Evolutionary conservation across 495 filamentous ascomycete species (phyloP), one percentile per base, ranked within the genome.

Genomic region (Choiromyces venosus): DNA sequence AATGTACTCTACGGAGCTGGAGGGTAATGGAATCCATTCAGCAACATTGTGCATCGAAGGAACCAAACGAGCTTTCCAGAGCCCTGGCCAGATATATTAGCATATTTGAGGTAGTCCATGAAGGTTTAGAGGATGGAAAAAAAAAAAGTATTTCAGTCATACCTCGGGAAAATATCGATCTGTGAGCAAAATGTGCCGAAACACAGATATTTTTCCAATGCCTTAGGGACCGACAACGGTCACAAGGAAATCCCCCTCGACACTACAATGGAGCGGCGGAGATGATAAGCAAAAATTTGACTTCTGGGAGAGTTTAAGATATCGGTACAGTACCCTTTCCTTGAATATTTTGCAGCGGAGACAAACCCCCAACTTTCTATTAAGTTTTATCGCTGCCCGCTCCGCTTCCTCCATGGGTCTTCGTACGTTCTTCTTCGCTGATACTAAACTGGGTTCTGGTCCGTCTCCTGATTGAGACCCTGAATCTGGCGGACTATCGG

Each of bases 321-420:
- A 10, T 33, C 19, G 65, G 61, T 38, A 71, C 61, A 19, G 9
- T 81, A 81, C 79, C 56, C 71, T 81, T 77, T 81, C 79, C 66
- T 81, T 81, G 42, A 81, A 81, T 71, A 78, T 72, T 70, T 81
- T 81, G 46, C 79, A 81, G n/a, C 79, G 70, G 40, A 81, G 71
- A 66, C 79, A 81, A n/a, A 81, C 79, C 7, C 79, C 79, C 65
- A 69, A 68, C 42, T 75, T 81, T 38, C 79, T 79, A 46, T 81
- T 81, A 46, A 74, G 44, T 44, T 81, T 81, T 39, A 81, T 78
- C 19, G 79, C 79, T 46, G 76, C 73, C 42, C 79, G 72, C n/a
- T 81, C 79, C 5, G 74, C 76, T 67, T 80, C 78, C 25, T 65
- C 71, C 74, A 80, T 80, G 21, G 78, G 78, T 21, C 76, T 77